These are phyloP conservation scores for Vitis rupestris DNA, from an alignment of 164 flowering plant species.

Conservation along the genomic window DNA sequence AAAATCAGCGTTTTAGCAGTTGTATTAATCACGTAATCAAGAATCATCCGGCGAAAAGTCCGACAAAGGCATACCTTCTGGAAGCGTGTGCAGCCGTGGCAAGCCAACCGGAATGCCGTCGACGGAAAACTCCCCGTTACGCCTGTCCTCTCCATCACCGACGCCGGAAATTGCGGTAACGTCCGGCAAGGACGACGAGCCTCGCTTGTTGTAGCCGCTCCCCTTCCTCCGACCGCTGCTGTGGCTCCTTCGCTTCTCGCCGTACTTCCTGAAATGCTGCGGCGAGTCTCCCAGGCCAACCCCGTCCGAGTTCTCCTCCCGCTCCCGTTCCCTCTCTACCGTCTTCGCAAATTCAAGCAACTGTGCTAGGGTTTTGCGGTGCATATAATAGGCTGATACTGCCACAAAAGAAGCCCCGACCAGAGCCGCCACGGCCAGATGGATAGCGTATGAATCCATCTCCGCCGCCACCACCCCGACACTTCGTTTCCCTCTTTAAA, in stretches of 20 bases:
- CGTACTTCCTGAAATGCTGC: constrained; percentile 27
- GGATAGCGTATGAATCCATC: constrained; percentile 75
- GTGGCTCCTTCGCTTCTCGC: constrained; percentile 24
- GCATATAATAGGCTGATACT: constrained; percentile 88
- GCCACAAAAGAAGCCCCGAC: constrained; percentile 89
- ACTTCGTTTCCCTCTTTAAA: constrained; percentile 1
- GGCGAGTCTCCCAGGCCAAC: constrained; percentile 25
- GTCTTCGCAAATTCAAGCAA: constrained; percentile 79
- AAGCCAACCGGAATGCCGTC: constrained; percentile 78
- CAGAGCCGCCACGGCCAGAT: constrained; percentile 90
- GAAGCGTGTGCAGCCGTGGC: constrained; percentile 68
- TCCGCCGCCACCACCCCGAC: not conserved
- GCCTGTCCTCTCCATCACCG: constrained; percentile 35
- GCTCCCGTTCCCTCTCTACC: constrained; percentile 52
- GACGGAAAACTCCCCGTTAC: constrained; percentile 41
- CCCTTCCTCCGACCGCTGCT: constrained; percentile 38
- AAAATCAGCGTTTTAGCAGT: too few relatives aligned
- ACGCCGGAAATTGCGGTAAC: constrained; percentile 29
- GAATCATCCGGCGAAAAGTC: constrained; percentile 20
- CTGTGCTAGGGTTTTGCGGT: constrained; percentile 74
- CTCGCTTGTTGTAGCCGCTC: constrained; percentile 27
- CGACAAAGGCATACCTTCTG: constrained; percentile 59
- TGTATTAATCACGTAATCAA: too few relatives aligned
- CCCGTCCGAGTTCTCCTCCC: constrained; percentile 33
- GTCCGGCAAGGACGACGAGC: constrained; percentile 40